These are phyloP conservation scores for Gryganskiella cystojenkinii DNA, from an alignment of 192 early-diverging fungal genomes.

Conservation along the genomic window DNA sequence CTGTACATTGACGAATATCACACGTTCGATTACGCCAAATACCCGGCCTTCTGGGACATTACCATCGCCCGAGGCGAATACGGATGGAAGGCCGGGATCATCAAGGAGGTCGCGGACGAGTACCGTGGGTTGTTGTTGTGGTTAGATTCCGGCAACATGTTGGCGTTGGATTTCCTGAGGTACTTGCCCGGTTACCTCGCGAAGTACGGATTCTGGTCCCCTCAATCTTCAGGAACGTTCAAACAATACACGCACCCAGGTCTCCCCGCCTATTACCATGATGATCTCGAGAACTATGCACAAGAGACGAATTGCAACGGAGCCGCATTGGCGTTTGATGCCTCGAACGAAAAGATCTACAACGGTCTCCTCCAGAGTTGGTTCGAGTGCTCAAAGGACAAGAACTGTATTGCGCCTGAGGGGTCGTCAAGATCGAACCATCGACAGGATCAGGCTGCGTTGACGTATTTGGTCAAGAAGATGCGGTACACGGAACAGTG, in stretches of 20 bases:
- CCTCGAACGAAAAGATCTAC: conserved; percentile 47
- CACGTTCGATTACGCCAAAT: conserved; percentile 54
- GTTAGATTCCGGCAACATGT: conserved; percentile 62
- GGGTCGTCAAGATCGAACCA: conserved; percentile 64
- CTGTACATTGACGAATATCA: conserved; percentile 58
- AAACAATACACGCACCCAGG: conserved; percentile 60
- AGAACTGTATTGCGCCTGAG: conserved; percentile 62
- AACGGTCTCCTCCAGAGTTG: conserved; percentile 55
- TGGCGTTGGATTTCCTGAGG: conserved; percentile 58
- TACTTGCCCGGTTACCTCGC: conserved; percentile 51
- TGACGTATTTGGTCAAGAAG: conserved; percentile 59
- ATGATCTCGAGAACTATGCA: conserved; percentile 38
- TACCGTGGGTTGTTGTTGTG: conserved; percentile 58
- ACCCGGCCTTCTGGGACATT: conserved; percentile 66
- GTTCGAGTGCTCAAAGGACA: conserved; percentile 54
- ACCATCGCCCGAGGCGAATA: conserved; percentile 60
- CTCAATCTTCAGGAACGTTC: conserved; percentile 49
- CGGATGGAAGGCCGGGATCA: conserved; percentile 66
- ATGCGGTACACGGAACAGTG: conserved; percentile 48
- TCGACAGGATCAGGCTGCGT: conserved; percentile 65
- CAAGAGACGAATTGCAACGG: conserved; percentile 62
- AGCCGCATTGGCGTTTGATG: conserved; percentile 62
- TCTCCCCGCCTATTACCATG: conserved; percentile 55
- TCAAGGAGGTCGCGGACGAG: conserved; percentile 57
- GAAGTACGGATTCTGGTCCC: conserved; percentile 63